A percentile compares a stretch with the other conserved stretches of the same genome.
Conservation (phyloP, 257 asterid genomes). For the Salvia hispanica region DNA sequence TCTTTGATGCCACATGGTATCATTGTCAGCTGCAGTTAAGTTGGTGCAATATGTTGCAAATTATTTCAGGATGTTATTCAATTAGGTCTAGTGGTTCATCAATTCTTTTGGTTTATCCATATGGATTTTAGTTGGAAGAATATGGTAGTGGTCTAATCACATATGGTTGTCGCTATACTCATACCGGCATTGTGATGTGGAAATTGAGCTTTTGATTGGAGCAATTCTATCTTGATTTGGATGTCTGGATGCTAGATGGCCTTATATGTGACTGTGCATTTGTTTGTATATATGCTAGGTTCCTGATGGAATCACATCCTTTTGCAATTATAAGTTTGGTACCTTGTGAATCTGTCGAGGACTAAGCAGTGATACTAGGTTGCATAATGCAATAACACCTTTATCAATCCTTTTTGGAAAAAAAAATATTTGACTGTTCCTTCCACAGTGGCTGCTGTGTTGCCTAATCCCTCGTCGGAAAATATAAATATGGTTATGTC, state of each 20-base stretch:
- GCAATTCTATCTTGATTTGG: slow-evolving; percentile 12
- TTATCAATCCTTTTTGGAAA: not conserved
- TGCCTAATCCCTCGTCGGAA: not conserved
- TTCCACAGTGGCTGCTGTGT: not conserved
- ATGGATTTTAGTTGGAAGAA: slow-evolving; percentile 24
- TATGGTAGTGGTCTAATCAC: not conserved
- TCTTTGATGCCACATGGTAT: not conserved
- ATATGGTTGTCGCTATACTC: slow-evolving; percentile 5
- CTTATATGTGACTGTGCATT: not conserved
- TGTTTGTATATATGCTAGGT: not conserved
- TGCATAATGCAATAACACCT: not conserved
- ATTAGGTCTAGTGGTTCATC: not conserved
- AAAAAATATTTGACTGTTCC: not conserved
- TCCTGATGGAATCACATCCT: too few species aligned
- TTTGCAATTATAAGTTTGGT: not conserved
- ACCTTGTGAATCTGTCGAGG: not conserved
- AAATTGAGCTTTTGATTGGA: slow-evolving; percentile 7
- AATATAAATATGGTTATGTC: not conserved
- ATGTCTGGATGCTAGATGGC: slow-evolving; percentile 9
- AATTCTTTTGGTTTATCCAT: slow-evolving; percentile 23
- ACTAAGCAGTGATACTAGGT: slow-evolving; percentile 5
- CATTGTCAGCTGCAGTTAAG: not conserved
- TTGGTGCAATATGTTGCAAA: not conserved
- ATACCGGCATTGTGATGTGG: not conserved
- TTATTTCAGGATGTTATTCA: slow-evolving; percentile 4